Evolutionary conservation across 805 yeast species (phyloP).

Genomic region (Yarrowia sp.): DNA sequence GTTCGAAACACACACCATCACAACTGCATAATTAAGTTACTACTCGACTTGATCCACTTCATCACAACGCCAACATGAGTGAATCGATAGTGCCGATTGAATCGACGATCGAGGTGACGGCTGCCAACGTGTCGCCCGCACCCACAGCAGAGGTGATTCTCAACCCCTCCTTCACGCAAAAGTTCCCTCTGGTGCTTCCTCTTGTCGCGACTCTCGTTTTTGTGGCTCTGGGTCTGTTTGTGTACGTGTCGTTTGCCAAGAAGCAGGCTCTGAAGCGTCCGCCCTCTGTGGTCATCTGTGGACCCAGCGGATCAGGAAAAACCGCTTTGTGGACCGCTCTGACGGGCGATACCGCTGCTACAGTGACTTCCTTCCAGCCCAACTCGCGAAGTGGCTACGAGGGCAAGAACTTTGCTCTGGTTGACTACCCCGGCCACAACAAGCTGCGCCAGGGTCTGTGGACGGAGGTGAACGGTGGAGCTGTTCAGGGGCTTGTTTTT

Average conservation of each 20-base stretch:
- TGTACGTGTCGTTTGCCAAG: constrained; percentile 12
- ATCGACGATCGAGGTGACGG: neutral
- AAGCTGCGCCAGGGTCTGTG: constrained; percentile 60
- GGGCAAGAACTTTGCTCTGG: constrained; percentile 45
- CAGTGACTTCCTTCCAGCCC: neutral
- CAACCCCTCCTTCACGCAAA: neutral
- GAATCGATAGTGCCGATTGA: neutral
- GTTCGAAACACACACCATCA: no score
- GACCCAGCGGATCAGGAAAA: constrained; percentile 11
- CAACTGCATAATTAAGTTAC: no score
- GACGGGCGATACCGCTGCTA: neutral
- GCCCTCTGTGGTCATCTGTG: constrained; percentile 3
- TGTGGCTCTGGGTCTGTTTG: neutral
- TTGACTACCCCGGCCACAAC: constrained; percentile 88
- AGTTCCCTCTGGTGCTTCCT: neutral
- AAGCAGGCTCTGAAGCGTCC: constrained; percentile 1
- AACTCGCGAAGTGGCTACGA: neutral
- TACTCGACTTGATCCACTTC: no score
- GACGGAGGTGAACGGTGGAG: constrained; percentile 48
- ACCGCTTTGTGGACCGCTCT: constrained; percentile 14
- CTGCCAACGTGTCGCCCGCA: neutral
- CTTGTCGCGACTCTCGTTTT: neutral
- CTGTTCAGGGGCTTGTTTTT: constrained; percentile 60
- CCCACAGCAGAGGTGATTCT: neutral
- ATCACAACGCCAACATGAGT: neutral